A percentile compares a stretch with the other conserved stretches of the same genome.
phyloP scores from a whole-genome alignment of 2,329 filamentous ascomycete species.

The Xylariaceae sp. region DNA sequence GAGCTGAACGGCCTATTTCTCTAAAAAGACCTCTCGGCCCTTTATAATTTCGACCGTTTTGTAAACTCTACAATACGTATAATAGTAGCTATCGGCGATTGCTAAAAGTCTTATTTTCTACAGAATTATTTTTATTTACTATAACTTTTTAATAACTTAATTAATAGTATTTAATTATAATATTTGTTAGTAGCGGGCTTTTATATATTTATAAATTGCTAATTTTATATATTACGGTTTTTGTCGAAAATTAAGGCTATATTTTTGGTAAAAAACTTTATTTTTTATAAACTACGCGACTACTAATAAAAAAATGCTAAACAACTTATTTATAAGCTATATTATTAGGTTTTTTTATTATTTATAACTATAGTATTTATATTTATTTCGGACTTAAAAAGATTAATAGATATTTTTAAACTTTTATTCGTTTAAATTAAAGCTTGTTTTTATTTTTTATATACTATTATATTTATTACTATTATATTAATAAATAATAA shows the following conservation, averaged over 20 bases:
- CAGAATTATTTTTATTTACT: neutral
- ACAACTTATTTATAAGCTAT: neutral
- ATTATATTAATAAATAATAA: neutral
- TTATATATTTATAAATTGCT: neutral
- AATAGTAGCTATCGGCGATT: neutral
- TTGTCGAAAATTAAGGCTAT: neutral
- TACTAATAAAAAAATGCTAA: neutral
- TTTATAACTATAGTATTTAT: neutral
- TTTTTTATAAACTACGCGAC: neutral
- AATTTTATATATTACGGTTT: neutral
- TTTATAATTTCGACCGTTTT: neutral
- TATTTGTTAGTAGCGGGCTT: neutral
- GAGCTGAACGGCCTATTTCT: neutral
- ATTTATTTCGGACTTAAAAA: neutral
- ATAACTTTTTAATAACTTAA: neutral
- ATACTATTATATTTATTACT: neutral
- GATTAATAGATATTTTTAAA: neutral
- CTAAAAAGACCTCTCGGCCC: neutral
- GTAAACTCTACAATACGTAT: neutral
- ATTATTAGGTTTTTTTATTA: neutral
- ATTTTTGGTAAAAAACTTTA: neutral
- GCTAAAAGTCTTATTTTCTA: neutral
- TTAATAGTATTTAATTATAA: neutral
- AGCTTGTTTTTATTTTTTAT: neutral
- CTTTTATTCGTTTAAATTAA: neutral